These are phyloP conservation scores for Saccharomycopsis hybrid DNA, from an alignment of 1,139 yeast genomes.

Conservation along the genomic window DNA sequence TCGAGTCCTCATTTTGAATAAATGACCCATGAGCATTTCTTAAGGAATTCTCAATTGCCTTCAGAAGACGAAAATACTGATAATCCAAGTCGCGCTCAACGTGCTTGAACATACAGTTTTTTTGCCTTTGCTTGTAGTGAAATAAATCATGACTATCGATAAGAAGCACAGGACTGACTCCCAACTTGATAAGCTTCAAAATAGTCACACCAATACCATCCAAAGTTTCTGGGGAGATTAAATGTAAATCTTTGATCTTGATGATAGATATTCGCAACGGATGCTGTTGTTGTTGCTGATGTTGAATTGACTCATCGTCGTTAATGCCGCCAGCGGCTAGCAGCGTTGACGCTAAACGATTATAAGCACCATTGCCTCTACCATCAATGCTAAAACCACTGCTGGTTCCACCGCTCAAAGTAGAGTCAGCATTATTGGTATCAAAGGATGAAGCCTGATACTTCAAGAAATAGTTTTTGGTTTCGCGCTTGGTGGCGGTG, in stretches of 20 bases:
- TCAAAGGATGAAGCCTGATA: conserved; percentile 33
- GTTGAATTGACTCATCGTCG: conserved; percentile 21
- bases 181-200: conserved; percentile 33
- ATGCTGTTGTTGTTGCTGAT: no score
- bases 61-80: conserved; percentile 8
- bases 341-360: neutral
- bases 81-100: conserved; percentile 9
- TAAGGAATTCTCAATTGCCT: conserved; percentile 16
- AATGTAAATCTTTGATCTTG: conserved; percentile 37
- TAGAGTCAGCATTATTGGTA: neutral
- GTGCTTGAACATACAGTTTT: conserved; percentile 1
- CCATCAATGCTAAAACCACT: conserved; percentile 2
- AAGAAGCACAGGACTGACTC: conserved; percentile 35
- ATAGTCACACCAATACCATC: conserved; percentile 31
- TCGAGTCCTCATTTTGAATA: neutral
- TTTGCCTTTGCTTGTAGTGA: neutral
- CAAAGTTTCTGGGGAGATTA: conserved; percentile 25
- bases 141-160: conserved; percentile 25
- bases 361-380: conserved; percentile 4
- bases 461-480: conserved; percentile 55
- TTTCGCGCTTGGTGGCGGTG: conserved; percentile 74
- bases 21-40: conserved; percentile 7
- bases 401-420: neutral
- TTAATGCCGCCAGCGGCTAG: neutral
- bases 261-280: conserved; percentile 47